Percentiles rank a stretch among this genome's conserved stretches.
phyloP scores from a whole-genome alignment of 2,329 filamentous ascomycete genomes.

The Conoideocrella luteorostrata region DNA sequence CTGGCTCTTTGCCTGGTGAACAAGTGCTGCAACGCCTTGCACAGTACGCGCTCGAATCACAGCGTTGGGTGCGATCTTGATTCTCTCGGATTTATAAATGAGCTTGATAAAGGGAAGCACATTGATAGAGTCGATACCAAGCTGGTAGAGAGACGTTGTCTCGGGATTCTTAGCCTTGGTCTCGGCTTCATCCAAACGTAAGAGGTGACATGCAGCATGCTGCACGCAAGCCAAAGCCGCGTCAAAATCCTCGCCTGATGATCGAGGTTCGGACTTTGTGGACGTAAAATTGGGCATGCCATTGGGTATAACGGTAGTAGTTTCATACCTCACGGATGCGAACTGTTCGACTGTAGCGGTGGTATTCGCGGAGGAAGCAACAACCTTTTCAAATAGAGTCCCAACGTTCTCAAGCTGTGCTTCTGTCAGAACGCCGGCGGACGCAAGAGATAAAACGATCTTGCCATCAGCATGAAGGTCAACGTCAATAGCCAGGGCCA shows the following conservation, averaged over 20 bases:
- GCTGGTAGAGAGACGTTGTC: conserved; percentile 13
- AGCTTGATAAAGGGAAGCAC: conserved; percentile 15
- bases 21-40: conserved; percentile 14
- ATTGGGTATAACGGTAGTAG: neutral
- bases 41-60: conserved; percentile 17
- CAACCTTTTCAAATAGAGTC: conserved; percentile 12
- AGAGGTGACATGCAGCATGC: conserved; percentile 6
- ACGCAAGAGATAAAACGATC: conserved; percentile 12
- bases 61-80: conserved; percentile 14
- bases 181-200: conserved; percentile 8
- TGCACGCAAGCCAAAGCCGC: conserved; percentile 6
- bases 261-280: neutral
- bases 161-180: conserved; percentile 3
- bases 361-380: conserved; percentile 6
- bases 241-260: neutral
- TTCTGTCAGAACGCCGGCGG: conserved; percentile 4
- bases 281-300: neutral
- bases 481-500: conserved; percentile 16
- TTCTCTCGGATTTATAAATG: conserved; percentile 3
- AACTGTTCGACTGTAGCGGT: conserved; percentile 9
- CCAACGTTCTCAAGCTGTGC: neutral
- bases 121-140: conserved; percentile 17
- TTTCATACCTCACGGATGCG: conserved; percentile 2
- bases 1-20: conserved; percentile 7
- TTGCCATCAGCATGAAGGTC: conserved; percentile 14